Base-by-base conservation (phyloP, 78 protist genomes). In the Protostelium mycophagum region DNA sequence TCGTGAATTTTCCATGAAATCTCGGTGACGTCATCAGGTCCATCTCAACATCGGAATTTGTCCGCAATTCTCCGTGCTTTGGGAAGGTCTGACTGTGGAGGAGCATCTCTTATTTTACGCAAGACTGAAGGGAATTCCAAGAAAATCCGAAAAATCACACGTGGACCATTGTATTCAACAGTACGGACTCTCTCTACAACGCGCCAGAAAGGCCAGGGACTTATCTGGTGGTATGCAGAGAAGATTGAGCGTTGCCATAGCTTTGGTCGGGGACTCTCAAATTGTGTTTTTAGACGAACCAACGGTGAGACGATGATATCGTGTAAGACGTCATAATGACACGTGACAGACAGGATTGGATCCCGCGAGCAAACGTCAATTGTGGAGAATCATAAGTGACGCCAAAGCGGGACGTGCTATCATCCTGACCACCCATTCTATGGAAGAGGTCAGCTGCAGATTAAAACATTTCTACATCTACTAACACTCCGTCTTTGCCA, bases 221-320 rank as follows among this genome's bases (percentile, higher is more conserved):
- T 91, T 84, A 87, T 84, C 92, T 10, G 98, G 98, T 39, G 99
- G 99, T 83, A 98, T 97, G 98, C 93, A 92, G 90, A 91, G 99
- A 36, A 83, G 96, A 36, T 87, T 97, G 34, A 38, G 94, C 5
- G 91, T 97, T 35, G 97, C 98, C 34, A 86, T 98, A 28, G 83
- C 97, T 31, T 34, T 93, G 35, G 84, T 90, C 83, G 98, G 99
- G 34, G 39, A 92, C 39, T 95, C 98, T 0, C 1, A 38, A 31
- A 38, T 97, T 1, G 85, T 97, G 5, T 89, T 90, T 31, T 87
- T 90, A 10, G 88, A 88, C 37, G 91, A 29, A 23, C 35, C 35
- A 5, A 87, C 89, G 5, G 84, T 34, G 36, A 87, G 39, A 25
- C 35, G 16, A 5, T 16, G 31, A 28, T 35, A 35, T 87, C 83